A percentile compares a stretch with the other conserved stretches of the same genome.
Conservation (phyloP, 2,329 filamentous ascomycete genomes). For the Curvularia spicifera region DNA sequence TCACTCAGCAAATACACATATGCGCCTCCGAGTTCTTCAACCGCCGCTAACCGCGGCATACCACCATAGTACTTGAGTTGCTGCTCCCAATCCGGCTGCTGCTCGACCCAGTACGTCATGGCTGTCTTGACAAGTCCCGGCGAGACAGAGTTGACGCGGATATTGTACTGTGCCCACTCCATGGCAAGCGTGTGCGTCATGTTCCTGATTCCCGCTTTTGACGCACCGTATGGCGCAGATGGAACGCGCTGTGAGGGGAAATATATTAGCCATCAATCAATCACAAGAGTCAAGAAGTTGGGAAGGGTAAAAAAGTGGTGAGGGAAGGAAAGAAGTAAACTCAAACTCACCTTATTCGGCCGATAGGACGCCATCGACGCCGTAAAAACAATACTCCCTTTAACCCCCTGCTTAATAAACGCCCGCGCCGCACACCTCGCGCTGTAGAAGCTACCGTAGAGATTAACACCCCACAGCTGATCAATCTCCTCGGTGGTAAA, state of each 20-base stretch:
- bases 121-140: conserved; percentile 49
- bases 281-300: background rate
- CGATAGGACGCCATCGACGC: conserved; percentile 57
- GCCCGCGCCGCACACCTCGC: conserved; percentile 53
- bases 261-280: background rate
- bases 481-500: conserved; percentile 58
- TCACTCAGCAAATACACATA: conserved; percentile 65
- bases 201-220: conserved; percentile 54
- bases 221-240: conserved; percentile 53
- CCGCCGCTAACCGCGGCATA: conserved; percentile 61
- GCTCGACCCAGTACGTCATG: conserved; percentile 56
- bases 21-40: conserved; percentile 62
- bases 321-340: background rate
- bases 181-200: conserved; percentile 53
- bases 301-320: background rate
- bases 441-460: conserved; percentile 56
- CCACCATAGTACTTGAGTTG: conserved; percentile 66
- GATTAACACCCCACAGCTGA: conserved; percentile 53
- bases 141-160: conserved; percentile 49
- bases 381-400: conserved; percentile 56
- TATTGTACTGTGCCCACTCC: conserved; percentile 50
- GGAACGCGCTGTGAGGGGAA: conserved; percentile 34
- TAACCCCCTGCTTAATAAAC: conserved; percentile 55
- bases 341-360: conserved; percentile 49
- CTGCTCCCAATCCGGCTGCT: conserved; percentile 61